These are phyloP conservation scores for Apostasia ramifera DNA, from an alignment of 106 monocot species.

Conservation along the genomic window DNA sequence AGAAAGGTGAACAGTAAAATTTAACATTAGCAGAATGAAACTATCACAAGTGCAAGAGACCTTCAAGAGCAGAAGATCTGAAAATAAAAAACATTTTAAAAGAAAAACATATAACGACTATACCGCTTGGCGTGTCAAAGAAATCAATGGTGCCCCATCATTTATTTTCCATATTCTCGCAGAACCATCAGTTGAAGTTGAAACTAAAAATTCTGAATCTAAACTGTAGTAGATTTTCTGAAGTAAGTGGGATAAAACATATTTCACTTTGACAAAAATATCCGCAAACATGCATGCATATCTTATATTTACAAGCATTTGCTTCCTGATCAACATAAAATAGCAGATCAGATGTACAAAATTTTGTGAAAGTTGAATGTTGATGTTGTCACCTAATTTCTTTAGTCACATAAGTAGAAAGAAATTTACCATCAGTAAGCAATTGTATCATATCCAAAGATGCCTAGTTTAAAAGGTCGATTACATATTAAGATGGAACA, in stretches of 20 bases:
- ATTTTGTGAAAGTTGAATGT: no score
- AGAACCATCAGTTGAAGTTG: slow-evolving; percentile 88
- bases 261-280: no score
- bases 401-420: no score
- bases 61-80: background rate
- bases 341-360: no score
- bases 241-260: no score
- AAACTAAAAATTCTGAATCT: slow-evolving; percentile 85
- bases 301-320: no score
- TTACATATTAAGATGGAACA: background rate
- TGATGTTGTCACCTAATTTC: no score
- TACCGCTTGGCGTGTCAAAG: slow-evolving; percentile 66
- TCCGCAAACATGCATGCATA: no score
- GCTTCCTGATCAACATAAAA: no score
- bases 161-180: slow-evolving; percentile 94
- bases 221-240: slow-evolving; percentile 43
- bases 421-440: no score
- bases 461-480: background rate
- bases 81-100: background rate
- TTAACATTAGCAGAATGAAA: background rate
- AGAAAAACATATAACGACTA: slow-evolving; percentile 1
- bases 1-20: background rate
- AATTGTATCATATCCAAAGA: background rate
- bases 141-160: slow-evolving; percentile 71
- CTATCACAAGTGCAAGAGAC: background rate